A percentile compares a stretch with the other conserved stretches of the same genome.
Conservation (phyloP, 805 yeast species). For the Metschnikowia kofuensis region DNA sequence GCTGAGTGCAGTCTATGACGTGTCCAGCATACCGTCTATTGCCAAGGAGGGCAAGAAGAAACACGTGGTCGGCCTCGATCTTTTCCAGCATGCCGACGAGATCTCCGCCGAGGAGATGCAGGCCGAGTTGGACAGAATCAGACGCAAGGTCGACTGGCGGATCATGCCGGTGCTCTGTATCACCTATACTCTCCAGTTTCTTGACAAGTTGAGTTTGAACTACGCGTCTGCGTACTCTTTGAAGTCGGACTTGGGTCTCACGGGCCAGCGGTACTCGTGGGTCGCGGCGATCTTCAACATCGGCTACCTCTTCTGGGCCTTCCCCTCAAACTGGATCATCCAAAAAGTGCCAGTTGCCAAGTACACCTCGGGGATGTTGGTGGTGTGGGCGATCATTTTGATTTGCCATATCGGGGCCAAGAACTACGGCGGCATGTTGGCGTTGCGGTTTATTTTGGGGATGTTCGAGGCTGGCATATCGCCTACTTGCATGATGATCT, state of each 20-base stretch:
- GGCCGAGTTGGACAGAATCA: conserved; percentile 20
- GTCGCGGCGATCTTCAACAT: conserved; percentile 18
- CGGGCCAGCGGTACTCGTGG: conserved; percentile 17
- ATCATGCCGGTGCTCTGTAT: conserved; percentile 29
- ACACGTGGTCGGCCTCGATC: conserved; percentile 22
- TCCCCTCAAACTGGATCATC: conserved; percentile 16
- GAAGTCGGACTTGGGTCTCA: conserved; percentile 13
- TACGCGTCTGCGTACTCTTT: conserved; percentile 19
- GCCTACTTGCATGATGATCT: conserved; percentile 15
- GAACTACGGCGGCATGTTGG: conserved; percentile 13
- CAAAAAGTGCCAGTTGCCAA: conserved; percentile 16
- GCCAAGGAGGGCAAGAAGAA: conserved; percentile 4
- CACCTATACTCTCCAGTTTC: conserved; percentile 21
- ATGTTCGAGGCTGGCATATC: conserved; percentile 16
- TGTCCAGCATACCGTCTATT: conserved; percentile 5
- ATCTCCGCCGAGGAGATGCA: conserved; percentile 28
- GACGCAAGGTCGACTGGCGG: conserved; percentile 33
- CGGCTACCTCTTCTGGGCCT: conserved; percentile 17
- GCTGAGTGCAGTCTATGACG: background rate
- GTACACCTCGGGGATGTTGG: conserved; percentile 15
- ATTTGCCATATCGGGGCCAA: conserved; percentile 16
- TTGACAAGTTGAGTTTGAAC: conserved; percentile 17
- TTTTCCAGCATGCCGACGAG: conserved; percentile 27
- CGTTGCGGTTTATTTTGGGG: conserved; percentile 16
- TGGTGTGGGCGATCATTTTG: conserved; percentile 15